Evolutionary conservation across 1,284 basidiomycete genomes (phyloP).

Genomic region (Dichomitus squalens): DNA sequence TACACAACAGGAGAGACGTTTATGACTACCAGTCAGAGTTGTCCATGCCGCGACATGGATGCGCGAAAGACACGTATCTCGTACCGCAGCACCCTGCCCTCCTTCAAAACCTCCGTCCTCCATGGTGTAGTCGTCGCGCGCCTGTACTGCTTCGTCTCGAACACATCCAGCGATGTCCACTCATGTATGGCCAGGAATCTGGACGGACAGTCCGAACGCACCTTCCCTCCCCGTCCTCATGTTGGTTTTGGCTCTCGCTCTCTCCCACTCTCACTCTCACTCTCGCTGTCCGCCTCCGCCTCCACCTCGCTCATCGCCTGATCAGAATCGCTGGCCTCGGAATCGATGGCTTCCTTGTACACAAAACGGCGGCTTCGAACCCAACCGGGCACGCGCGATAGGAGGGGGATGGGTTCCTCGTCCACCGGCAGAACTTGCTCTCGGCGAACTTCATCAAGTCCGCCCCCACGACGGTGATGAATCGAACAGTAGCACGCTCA

Average conservation of each 20-base stretch:
- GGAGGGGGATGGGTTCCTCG: slow-evolving; percentile 39
- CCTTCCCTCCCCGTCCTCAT: not conserved
- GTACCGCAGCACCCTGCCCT: slow-evolving; percentile 2
- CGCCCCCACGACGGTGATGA: slow-evolving; percentile 36
- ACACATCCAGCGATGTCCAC: slow-evolving; percentile 27
- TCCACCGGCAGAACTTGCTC: slow-evolving; percentile 43
- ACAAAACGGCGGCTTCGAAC: slow-evolving; percentile 36
- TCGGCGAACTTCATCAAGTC: slow-evolving; percentile 37
- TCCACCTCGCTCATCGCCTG: not conserved
- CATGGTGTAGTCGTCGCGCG: slow-evolving; percentile 32
- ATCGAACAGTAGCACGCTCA: slow-evolving; percentile 24
- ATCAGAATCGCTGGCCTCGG: not conserved
- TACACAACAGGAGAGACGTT: too few species aligned
- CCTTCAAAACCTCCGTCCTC: slow-evolving; percentile 30
- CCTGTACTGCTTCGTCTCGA: slow-evolving; percentile 30
- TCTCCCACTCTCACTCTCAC: not conserved
- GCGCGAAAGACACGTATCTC: slow-evolving; percentile 6
- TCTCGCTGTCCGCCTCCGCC: not conserved
- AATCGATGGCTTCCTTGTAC: slow-evolving; percentile 27
- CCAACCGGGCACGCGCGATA: slow-evolving; percentile 38
- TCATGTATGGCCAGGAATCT: slow-evolving; percentile 39
- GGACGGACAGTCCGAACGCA: slow-evolving; percentile 19
- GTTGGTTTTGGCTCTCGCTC: too few species aligned
- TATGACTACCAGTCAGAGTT: too few species aligned
- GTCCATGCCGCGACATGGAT: too few species aligned